A percentile compares a stretch with the other conserved stretches of the same genome.
These are phyloP conservation scores for Trichoderma pleuroti DNA, from an alignment of 2,329 filamentous ascomycete genomes.

Conservation along the genomic window DNA sequence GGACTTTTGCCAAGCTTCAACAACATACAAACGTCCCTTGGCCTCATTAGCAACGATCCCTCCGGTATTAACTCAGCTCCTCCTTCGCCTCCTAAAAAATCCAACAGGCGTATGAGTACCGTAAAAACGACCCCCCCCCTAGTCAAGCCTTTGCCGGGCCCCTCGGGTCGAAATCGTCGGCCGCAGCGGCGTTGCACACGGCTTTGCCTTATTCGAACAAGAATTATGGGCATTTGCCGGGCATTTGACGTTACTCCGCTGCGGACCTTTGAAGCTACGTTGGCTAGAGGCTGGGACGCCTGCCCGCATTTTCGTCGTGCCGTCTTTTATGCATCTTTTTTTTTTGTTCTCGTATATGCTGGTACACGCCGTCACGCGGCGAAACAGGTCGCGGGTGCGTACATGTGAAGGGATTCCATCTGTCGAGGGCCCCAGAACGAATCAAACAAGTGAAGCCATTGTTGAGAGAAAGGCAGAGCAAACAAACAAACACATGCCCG, in stretches of 20 bases:
- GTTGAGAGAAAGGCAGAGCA: neutral
- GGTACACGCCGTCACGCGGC: neutral
- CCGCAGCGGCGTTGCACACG: constrained; percentile 9
- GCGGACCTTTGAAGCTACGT: neutral
- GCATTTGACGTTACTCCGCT: constrained; percentile 1
- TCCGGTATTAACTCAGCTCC: neutral
- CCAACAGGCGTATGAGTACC: neutral
- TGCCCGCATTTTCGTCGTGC: neutral
- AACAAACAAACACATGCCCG: neutral
- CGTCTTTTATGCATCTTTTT: neutral
- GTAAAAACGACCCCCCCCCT: neutral
- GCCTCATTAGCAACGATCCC: neutral
- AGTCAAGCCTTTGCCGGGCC: neutral
- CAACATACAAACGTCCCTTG: neutral
- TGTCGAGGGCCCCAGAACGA: neutral
- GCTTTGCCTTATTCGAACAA: neutral
- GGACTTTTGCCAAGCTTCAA: neutral
- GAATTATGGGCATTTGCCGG: neutral
- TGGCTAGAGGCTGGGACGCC: neutral
- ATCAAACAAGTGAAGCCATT: neutral
- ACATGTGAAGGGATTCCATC: neutral
- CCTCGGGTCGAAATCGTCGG: constrained; percentile 7
- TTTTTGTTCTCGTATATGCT: constrained; percentile 15
- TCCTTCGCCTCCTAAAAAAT: neutral
- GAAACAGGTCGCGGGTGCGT: neutral